phyloP scores from a whole-genome alignment of 2,329 filamentous ascomycete genomes.

The Tetracladium maxilliforme region DNA sequence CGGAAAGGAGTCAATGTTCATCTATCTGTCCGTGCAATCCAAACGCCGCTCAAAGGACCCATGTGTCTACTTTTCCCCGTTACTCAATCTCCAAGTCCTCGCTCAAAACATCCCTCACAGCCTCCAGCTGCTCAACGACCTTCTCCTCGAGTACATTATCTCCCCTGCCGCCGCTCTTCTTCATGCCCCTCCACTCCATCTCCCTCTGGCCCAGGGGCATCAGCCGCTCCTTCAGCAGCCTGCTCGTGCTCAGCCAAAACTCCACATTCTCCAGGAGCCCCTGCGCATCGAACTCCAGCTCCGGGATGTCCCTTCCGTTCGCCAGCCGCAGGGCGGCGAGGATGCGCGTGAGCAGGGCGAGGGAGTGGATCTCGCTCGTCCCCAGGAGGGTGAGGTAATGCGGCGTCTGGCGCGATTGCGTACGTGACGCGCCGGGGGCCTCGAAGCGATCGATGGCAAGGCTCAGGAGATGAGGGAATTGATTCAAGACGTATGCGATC shows the following conservation, averaged over 20 bases:
- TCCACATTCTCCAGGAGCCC: conserved; percentile 70
- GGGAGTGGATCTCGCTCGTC: conserved; percentile 63
- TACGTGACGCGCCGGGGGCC: conserved; percentile 37
- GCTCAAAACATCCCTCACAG: background rate
- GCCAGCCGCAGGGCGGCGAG: conserved; percentile 46
- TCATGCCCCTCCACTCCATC: conserved; percentile 24
- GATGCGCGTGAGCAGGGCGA: conserved; percentile 62
- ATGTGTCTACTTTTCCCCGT: no score
- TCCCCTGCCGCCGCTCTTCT: conserved; percentile 28
- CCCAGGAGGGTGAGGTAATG: conserved; percentile 58
- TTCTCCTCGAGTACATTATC: conserved; percentile 64
- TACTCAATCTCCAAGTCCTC: no score
- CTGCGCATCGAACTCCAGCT: conserved; percentile 60
- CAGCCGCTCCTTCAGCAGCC: conserved; percentile 56
- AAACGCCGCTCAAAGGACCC: no score
- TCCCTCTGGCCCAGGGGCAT: conserved; percentile 62
- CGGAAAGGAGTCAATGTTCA: no score
- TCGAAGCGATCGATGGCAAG: conserved; percentile 63
- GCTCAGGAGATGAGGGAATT: conserved; percentile 66
- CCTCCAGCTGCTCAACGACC: conserved; percentile 50
- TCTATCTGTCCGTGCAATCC: no score
- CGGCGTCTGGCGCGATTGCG: conserved; percentile 28
- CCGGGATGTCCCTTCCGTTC: conserved; percentile 58
- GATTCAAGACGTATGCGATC: conserved; percentile 74
- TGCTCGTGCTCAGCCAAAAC: conserved; percentile 58